A percentile compares a stretch with the other conserved stretches of the same genome.
Evolutionary conservation across 225 moss, liverwort and hornwort species (phyloP).

Genomic region (Polytrichum commune): DNA sequence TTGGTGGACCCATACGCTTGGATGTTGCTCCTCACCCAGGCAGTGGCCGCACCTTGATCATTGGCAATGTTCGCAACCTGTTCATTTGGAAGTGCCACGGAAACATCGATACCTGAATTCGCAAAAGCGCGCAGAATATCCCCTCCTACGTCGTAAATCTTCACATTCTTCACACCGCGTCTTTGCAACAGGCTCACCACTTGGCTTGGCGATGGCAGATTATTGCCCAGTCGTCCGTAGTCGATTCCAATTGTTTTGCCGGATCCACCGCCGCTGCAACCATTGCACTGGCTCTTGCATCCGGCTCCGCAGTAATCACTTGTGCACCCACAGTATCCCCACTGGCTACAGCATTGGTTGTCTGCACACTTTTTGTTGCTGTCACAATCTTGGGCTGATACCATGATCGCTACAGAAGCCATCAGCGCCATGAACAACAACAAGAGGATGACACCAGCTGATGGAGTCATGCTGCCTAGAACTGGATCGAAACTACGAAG

Average conservation of each 20-base stretch:
- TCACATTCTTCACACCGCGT: not conserved
- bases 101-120: not conserved
- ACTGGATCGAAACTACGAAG: too few species aligned
- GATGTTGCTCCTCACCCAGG: not conserved
- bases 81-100: not conserved
- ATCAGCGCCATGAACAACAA: too few species aligned
- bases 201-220: not conserved
- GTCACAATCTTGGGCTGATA: too few species aligned
- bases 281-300: slow-evolving; percentile 2
- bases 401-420: too few species aligned
- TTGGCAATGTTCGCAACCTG: slow-evolving; percentile 11
- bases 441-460: too few species aligned
- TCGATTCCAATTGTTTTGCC: not conserved
- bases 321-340: not conserved
- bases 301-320: not conserved
- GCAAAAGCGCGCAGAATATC: not conserved
- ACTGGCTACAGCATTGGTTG: slow-evolving; percentile 1
- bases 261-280: not conserved
- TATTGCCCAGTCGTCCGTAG: not conserved
- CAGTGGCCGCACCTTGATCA: not conserved
- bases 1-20: not conserved
- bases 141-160: not conserved
- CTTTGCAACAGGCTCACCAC: slow-evolving; percentile 2
- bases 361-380: not conserved
- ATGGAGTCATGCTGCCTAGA: too few species aligned